Base-by-base conservation (phyloP, 306 rosid genomes). In the Prunus kanzakura region DNA sequence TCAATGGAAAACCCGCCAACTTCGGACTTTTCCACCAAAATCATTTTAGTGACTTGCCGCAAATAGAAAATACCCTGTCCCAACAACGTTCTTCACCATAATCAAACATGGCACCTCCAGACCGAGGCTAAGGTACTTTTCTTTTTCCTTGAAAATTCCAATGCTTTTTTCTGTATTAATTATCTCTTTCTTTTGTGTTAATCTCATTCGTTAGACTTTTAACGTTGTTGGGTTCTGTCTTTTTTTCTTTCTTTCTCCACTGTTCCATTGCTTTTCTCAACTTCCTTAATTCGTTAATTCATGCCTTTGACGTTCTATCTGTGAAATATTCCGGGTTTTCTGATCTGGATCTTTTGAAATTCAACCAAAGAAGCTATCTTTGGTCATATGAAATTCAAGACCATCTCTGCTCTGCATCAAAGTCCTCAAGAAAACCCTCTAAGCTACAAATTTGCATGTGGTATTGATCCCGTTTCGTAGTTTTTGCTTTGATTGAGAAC, bases 1-100 rank as follows among this genome's bases (percentile, higher is more conserved):
- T 79, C 70, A 38, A 70, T 78, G 84, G 88, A 75, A 87, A 80
- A 63, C 35, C 92, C 97, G 90, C 86, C 90, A 86, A 72, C 81
- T 30, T 88, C 96, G 91, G 89, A 73, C n/a, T 41, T 81, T 45
- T 76, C 80, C 71, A 69, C 76, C 63, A 55, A 63, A 45, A 58
- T 10, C 72, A 49, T 32, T 19, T 4, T 45, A 11, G 50, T 41
- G 2, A 27, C 11, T 49, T 43, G 22, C 58, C 14, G 12, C 51
- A 72, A 32, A 45, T 29, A 79, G 25, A 75, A 78, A 3, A 49
- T 38, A 62, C 43, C 70, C 14, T 49, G 43, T 38, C 23, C 4
- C 35, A 32, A 22, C 56, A 71, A 8, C 65, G 27, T 35, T 76
- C 38, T 14, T 76, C 60, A 8, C 15, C 64, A 27, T 10, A 41